Evolutionary conservation across 225 moss, liverwort and hornwort genomes (phyloP).

Genomic region (Polytrichum commune): DNA sequence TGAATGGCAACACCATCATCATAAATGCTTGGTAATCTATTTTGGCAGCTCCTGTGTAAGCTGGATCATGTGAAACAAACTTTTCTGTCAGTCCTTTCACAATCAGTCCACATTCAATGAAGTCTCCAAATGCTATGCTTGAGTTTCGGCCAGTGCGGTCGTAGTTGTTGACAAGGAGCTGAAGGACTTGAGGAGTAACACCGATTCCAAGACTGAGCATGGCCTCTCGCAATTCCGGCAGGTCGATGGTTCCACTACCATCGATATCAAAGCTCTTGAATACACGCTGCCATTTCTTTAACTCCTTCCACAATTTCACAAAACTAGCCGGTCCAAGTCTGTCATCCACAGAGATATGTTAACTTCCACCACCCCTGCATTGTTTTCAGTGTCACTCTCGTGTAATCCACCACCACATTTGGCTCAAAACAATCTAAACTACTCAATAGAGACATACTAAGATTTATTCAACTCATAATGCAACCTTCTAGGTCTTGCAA

Average conservation of each 20-base stretch:
- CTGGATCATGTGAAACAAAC: conserved; percentile 36
- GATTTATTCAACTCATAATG: too few species aligned
- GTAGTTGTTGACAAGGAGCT: conserved; percentile 52
- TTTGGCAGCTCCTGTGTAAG: conserved; percentile 31
- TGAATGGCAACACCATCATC: conserved; percentile 62
- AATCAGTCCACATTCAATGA: conserved; percentile 55
- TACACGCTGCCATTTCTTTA: conserved; percentile 41
- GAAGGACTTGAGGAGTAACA: conserved; percentile 44
- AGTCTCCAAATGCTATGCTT: conserved; percentile 46
- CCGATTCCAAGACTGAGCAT: conserved; percentile 45
- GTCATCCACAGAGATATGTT: background rate
- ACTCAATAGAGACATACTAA: too few species aligned
- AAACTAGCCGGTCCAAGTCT: conserved; percentile 37
- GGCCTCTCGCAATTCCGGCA: conserved; percentile 40
- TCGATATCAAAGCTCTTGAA: conserved; percentile 44
- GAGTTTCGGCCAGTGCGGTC: conserved; percentile 34
- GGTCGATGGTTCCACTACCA: conserved; percentile 32
- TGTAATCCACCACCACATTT: too few species aligned
- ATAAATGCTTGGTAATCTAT: conserved; percentile 49
- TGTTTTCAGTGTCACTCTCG: too few species aligned
- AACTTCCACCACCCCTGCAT: too few species aligned
- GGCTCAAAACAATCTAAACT: too few species aligned
- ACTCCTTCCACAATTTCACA: conserved; percentile 40
- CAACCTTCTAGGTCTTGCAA: too few species aligned
- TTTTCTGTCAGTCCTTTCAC: conserved; percentile 45